Percentiles rank a stretch among this genome's conserved stretches.
Evolutionary conservation across 352 stramenopile genomes (phyloP).

Genomic region (Phytophthora chlamydospora): DNA sequence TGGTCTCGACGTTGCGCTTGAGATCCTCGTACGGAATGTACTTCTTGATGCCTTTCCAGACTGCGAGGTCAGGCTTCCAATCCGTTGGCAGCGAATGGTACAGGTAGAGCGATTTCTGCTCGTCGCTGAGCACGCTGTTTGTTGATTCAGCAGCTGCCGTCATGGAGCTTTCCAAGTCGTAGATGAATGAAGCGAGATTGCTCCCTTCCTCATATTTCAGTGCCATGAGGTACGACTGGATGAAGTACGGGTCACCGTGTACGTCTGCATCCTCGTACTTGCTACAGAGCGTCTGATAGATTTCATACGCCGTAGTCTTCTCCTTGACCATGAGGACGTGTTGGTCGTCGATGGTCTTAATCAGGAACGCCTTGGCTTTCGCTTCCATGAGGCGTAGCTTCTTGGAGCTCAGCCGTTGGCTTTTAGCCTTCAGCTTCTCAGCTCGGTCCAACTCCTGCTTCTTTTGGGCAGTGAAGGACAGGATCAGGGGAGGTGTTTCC

Average conservation of each 20-base stretch:
- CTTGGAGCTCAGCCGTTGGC: neutral
- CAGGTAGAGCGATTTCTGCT: slow-evolving; percentile 19
- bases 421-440: slow-evolving; percentile 6
- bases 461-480: slow-evolving; percentile 6
- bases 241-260: too few relatives aligned
- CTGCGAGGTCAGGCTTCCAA: slow-evolving; percentile 2
- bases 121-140: slow-evolving; percentile 6
- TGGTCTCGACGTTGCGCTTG: slow-evolving; percentile 9
- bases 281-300: too few relatives aligned
- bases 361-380: slow-evolving; percentile 5
- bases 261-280: too few relatives aligned
- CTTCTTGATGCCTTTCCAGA: slow-evolving; percentile 18
- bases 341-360: slow-evolving; percentile 4
- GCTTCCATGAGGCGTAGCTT: neutral
- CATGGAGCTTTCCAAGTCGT: slow-evolving; percentile 9
- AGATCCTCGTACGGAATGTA: slow-evolving; percentile 16
- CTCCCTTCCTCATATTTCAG: too few relatives aligned
- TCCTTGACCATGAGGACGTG: slow-evolving; percentile 5
- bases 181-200: too few relatives aligned
- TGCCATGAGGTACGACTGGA: too few relatives aligned
- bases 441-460: neutral
- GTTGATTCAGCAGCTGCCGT: neutral
- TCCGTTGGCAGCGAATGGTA: slow-evolving; percentile 6
- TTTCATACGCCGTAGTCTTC: too few relatives aligned
- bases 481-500: neutral